Base-by-base conservation (phyloP, 139 green algal species). In the Micractinium conductrix region DNA sequence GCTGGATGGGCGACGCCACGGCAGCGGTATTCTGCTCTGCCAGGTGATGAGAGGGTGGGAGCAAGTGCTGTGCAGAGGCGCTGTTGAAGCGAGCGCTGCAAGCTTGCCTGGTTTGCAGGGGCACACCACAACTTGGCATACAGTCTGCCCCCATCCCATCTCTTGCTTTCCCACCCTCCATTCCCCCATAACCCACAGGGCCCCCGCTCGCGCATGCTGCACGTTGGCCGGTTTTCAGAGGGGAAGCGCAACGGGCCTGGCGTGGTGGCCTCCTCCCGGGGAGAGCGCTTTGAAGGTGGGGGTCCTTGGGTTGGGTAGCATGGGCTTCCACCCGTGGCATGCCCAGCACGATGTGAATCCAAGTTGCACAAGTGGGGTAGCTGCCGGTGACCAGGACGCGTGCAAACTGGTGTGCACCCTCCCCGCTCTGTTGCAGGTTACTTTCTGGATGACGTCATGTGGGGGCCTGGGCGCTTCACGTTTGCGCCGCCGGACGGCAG, bases 371-470 rank as follows among this genome's bases (percentile, higher is more conserved):
- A n/a, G n/a, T n/a, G n/a, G n/a, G n/a, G n/a, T n/a, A n/a, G n/a
- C n/a, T n/a, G n/a, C n/a, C n/a, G n/a, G n/a, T n/a, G n/a, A n/a
- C n/a, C n/a, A n/a, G n/a, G n/a, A n/a, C n/a, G n/a, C n/a, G n/a
- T n/a, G n/a, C n/a, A n/a, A n/a, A n/a, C n/a, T n/a, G n/a, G n/a
- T n/a, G n/a, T n/a, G n/a, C n/a, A n/a, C n/a, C n/a, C n/a, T n/a
- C n/a, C n/a, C n/a, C n/a, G n/a, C n/a, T n/a, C n/a, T n/a, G n/a
- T n/a, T n/a, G n/a, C n/a, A n/a, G n/a, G 78, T 10, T 42, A 44
- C 62, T 83, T 83, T 43, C 30, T 75, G 60, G 78, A 83, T 35
- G 78, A 74, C 44, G 21, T 75, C 30, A 45, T 70, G 26, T 83
- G 78, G 78, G 78, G 78, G 10, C 78, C 78, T 2, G 78, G 30